Evolutionary conservation across 148 eudicot species (phyloP).

Genomic region (Heliosperma pusillum): DNA sequence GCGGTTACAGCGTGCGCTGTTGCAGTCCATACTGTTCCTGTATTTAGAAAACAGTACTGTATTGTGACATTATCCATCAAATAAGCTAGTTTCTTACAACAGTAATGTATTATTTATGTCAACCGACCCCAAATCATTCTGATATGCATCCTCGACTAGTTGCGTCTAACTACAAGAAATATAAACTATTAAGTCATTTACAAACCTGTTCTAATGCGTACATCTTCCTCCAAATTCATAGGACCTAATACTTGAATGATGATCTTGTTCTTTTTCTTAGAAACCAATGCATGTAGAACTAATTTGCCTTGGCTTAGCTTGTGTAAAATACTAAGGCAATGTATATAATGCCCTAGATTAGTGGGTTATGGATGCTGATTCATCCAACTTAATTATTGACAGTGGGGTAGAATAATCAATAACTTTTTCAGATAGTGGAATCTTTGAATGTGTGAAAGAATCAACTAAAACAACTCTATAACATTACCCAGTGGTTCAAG

Average conservation of each 20-base stretch:
- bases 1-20: conserved; percentile 37
- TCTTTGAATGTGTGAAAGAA: neutral
- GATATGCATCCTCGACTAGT: no score
- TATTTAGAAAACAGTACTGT: neutral
- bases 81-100: no score
- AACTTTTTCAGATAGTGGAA: neutral
- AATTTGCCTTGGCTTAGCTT: neutral
- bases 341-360: neutral
- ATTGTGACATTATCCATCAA: no score
- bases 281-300: neutral
- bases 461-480: no score
- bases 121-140: no score
- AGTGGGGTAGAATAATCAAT: conserved; percentile 11
- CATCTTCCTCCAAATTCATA: conserved; percentile 23
- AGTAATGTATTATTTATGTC: no score
- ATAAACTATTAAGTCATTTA: no score
- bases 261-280: neutral
- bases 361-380: conserved; percentile 3
- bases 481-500: no score
- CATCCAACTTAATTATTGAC: conserved; percentile 12
- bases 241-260: neutral
- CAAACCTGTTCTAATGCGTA: conserved; percentile 24
- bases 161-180: no score
- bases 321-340: no score
- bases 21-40: conserved; percentile 37